These are phyloP conservation scores for sorghum (Sorghum bicolor) DNA, from an alignment of 176 grass and related monocot genomes.

Conservation along the genomic window Sorghum_bicolor_NCBIv3 NC_012873.2:57860501-57861000, in stretches of 20 bases:
- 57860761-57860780: constrained; percentile 60
- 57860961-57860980: constrained; percentile 55
- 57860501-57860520: not conserved
- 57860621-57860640: constrained; percentile 16
- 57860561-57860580: not conserved
- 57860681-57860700: not conserved
- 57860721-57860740: constrained; percentile 2
- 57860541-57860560: not conserved
- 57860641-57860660: not conserved
- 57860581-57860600: not conserved
- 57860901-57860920: constrained; percentile 99
- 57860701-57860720: not conserved
- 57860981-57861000: constrained; percentile 13
- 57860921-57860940: constrained; percentile 97
- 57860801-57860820: constrained; percentile 88
- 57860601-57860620: not conserved
- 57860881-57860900: constrained; percentile 98
- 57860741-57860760: not conserved
- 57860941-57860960: constrained; percentile 41
- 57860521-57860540: not conserved
- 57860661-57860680: not conserved
- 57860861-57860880: constrained; percentile 93
- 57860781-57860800: constrained; percentile 78
- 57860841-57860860: constrained; percentile 94
- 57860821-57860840: constrained; percentile 93